These are phyloP conservation scores for Garcia nutans DNA, from an alignment of 345 rosid species.

Conservation along the genomic window DNA sequence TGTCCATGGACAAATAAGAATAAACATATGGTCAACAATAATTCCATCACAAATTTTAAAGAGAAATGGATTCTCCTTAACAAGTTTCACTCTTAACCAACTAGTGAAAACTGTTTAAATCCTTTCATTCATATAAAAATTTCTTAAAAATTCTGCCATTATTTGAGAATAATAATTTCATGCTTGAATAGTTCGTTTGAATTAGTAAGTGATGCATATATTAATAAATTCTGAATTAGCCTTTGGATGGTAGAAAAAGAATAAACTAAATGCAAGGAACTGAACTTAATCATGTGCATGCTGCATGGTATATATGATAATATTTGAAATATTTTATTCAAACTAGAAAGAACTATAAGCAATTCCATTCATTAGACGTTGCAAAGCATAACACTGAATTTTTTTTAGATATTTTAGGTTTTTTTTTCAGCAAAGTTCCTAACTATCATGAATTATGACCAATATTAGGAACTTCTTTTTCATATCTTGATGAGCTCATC, in stretches of 20 bases:
- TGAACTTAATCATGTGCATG: not conserved
- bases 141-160: not conserved
- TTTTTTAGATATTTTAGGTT: not conserved
- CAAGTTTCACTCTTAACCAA: not conserved
- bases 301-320: not conserved
- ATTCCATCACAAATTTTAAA: not conserved
- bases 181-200: not conserved
- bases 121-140: not conserved
- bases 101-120: not conserved
- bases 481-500: not conserved
- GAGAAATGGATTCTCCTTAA: not conserved
- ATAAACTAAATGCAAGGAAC: not conserved
- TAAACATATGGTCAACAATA: not conserved
- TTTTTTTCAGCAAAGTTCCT: not conserved
- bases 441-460: not conserved
- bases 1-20: no score
- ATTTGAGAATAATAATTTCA: not conserved
- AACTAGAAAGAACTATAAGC: no score
- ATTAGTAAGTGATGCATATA: not conserved
- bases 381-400: no score
- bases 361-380: not conserved
- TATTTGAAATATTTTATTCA: not conserved
- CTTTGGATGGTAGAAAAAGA: not conserved
- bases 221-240: not conserved
- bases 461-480: not conserved